Conservation (phyloP, 495 filamentous ascomycete genomes). For the Talaromyces wortmannii region DNA sequence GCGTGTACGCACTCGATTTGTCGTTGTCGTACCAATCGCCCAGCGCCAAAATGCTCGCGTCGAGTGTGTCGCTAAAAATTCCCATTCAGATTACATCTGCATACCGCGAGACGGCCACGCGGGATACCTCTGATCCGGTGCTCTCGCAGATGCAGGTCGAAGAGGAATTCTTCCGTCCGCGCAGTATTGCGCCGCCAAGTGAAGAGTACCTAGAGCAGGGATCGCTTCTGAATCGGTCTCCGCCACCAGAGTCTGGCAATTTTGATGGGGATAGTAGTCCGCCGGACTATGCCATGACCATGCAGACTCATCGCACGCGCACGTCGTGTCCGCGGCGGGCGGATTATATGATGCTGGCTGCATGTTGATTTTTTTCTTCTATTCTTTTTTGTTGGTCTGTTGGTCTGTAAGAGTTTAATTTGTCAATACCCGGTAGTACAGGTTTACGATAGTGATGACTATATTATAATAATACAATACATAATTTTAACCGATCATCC, state of each 20-base stretch:
- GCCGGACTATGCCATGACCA: background rate
- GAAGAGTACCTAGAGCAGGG: background rate
- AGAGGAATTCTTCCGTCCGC: conserved; percentile 30
- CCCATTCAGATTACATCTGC: conserved; percentile 65
- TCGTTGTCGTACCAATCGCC: conserved; percentile 54
- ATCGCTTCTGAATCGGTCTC: background rate
- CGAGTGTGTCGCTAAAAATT: conserved; percentile 56
- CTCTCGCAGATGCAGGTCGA: conserved; percentile 32
- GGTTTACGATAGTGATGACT: no score
- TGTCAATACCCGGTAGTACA: no score
- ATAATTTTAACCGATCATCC: no score
- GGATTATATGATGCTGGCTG: background rate
- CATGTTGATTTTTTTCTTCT: background rate
- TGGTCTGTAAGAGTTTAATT: no score
- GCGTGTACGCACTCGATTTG: conserved; percentile 71
- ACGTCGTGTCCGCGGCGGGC: background rate
- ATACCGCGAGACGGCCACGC: background rate
- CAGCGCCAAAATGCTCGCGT: conserved; percentile 43
- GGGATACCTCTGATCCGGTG: conserved; percentile 4
- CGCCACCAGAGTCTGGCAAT: background rate
- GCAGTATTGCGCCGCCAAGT: conserved; percentile 17
- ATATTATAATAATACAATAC: no score
- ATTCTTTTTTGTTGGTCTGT: background rate
- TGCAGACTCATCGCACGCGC: background rate
- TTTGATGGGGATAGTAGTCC: background rate